These are phyloP conservation scores for Paracorniculantispora psalliotae DNA, from an alignment of 2,329 filamentous ascomycete species.

Conservation along the genomic window DNA sequence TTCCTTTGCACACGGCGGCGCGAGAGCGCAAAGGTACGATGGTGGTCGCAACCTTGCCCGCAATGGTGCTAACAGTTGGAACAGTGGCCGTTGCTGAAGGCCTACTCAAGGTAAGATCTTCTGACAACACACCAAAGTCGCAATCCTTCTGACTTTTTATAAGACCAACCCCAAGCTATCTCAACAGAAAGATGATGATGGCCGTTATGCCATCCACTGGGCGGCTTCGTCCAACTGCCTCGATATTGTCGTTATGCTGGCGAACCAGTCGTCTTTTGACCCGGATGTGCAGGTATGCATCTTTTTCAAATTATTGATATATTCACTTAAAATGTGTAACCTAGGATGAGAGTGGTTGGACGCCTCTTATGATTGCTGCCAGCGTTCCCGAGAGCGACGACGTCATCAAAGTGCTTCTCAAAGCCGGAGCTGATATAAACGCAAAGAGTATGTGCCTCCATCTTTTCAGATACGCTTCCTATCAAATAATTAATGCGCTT, in stretches of 20 bases:
- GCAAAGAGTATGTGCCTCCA: constrained; percentile 53
- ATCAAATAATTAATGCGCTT: background rate
- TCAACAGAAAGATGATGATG: constrained; percentile 71
- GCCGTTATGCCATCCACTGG: constrained; percentile 90
- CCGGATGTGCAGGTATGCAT: constrained; percentile 67
- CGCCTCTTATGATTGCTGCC: constrained; percentile 75
- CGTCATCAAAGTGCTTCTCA: constrained; percentile 62
- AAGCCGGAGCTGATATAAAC: constrained; percentile 67
- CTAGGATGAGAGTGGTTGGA: constrained; percentile 75
- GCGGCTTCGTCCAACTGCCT: constrained; percentile 77
- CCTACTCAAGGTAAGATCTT: constrained; percentile 25
- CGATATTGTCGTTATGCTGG: constrained; percentile 68
- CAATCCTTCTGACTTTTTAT: background rate
- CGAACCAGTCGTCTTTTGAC: constrained; percentile 70
- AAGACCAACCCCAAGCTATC: constrained; percentile 78
- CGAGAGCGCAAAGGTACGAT: constrained; percentile 74
- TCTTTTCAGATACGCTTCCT: background rate
- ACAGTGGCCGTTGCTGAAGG: constrained; percentile 68
- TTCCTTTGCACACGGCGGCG: constrained; percentile 80
- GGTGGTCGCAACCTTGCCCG: background rate
- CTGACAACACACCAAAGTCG: background rate
- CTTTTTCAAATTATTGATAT: background rate
- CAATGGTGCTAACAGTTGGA: background rate
- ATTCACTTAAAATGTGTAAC: background rate
- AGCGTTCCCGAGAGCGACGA: constrained; percentile 68